Evolutionary conservation across 202 grass and related monocot species (phyloP).

Genomic region (Schoenoplectus triqueter): DNA sequence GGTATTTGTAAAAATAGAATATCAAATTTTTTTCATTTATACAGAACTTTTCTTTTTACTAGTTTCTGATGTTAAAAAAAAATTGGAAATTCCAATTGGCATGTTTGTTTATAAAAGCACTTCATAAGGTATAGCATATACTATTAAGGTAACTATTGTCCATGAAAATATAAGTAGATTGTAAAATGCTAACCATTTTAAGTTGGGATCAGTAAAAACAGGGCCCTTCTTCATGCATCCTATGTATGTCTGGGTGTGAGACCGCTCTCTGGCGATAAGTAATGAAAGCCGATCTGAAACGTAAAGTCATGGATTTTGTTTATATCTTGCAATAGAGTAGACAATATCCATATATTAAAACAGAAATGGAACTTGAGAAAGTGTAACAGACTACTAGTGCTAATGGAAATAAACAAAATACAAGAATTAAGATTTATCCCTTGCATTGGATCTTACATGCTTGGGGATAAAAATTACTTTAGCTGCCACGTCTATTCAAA

Average conservation of each 20-base stretch:
- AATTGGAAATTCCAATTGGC: background rate
- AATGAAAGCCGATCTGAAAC: slow-evolving; percentile 93
- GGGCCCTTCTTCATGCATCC: slow-evolving; percentile 99
- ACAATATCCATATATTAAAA: background rate
- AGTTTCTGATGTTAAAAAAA: background rate
- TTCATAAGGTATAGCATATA: background rate
- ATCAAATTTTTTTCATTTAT: background rate
- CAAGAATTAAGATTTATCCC: background rate
- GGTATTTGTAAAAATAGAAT: background rate
- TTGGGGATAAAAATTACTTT: background rate
- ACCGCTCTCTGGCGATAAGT: slow-evolving; percentile 85
- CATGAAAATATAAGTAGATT: background rate
- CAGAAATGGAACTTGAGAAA: too few relatives aligned
- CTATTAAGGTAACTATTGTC: background rate
- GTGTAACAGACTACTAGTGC: too few relatives aligned
- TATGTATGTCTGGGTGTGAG: slow-evolving; percentile 89
- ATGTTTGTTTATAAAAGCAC: background rate
- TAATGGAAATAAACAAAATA: background rate
- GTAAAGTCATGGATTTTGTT: slow-evolving; percentile 31
- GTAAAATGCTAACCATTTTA: slow-evolving; percentile 76
- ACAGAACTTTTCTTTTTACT: background rate
- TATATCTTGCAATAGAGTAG: background rate
- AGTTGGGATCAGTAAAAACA: slow-evolving; percentile 94
- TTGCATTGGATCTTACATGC: background rate
- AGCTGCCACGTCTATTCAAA: background rate